Conservation (phyloP, 768 basidiomycete species). For the Pulveroboletus sp. region DNA sequence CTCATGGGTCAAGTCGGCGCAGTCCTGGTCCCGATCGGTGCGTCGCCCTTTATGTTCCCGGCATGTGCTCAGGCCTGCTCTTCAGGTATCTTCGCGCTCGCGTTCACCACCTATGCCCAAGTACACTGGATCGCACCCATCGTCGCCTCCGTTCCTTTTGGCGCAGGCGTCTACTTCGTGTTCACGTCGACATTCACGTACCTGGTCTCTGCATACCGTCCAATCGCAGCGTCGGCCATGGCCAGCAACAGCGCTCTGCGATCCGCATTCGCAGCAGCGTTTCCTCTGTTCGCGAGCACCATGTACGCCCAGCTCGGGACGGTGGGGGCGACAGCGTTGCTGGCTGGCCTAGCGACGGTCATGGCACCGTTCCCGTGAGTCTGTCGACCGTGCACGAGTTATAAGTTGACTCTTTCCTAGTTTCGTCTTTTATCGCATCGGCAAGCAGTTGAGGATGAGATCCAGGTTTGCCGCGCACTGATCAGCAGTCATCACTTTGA, state of each 20-base stretch:
- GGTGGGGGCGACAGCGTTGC: conserved; percentile 67
- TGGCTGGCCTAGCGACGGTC: conserved; percentile 59
- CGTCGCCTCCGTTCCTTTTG: conserved; percentile 44
- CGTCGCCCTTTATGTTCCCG: conserved; percentile 7
- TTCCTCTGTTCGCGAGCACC: conserved; percentile 49
- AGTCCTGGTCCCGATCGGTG: conserved; percentile 58
- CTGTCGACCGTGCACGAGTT: not conserved
- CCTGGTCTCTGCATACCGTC: conserved; percentile 48
- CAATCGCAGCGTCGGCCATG: conserved; percentile 56
- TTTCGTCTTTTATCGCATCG: conserved; percentile 47
- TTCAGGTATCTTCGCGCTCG: conserved; percentile 49
- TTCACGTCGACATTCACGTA: conserved; percentile 68
- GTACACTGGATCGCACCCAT: conserved; percentile 49
- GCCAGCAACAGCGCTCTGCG: conserved; percentile 60
- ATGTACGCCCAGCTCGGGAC: conserved; percentile 57
- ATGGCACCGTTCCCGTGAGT: conserved; percentile 63
- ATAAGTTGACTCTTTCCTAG: conserved; percentile 22
- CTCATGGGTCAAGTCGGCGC: conserved; percentile 68
- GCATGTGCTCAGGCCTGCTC: not conserved
- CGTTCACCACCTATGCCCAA: conserved; percentile 46
- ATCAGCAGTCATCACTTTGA: not conserved
- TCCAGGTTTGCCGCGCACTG: conserved; percentile 39
- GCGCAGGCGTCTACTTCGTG: conserved; percentile 55
- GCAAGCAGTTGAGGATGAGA: conserved; percentile 40
- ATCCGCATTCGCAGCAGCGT: conserved; percentile 44